phyloP scores from a whole-genome alignment of 1,139 yeast genomes.

The Debaryomycetaceae sp. region DNA sequence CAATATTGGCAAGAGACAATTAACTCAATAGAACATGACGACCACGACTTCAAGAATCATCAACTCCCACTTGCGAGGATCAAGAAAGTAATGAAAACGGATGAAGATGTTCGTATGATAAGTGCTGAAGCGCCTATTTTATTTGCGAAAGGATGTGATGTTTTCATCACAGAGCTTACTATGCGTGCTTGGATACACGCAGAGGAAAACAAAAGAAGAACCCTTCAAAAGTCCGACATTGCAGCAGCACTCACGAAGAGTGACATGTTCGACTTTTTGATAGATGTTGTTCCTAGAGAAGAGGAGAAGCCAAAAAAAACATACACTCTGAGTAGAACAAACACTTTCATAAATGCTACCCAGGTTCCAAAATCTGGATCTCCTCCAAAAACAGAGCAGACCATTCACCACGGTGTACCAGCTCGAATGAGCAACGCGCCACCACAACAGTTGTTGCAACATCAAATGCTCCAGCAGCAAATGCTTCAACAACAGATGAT shows the following conservation, averaged over 20 bases:
- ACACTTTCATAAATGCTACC: constrained; percentile 7
- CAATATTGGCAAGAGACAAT: constrained; percentile 97
- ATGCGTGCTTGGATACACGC: constrained; percentile 99
- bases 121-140: constrained; percentile 96
- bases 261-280: constrained; percentile 95
- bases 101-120: constrained; percentile 95
- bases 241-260: constrained; percentile 93
- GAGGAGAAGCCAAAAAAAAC: constrained; percentile 55
- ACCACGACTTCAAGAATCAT: constrained; percentile 89
- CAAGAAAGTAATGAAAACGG: constrained; percentile 96
- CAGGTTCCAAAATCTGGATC: constrained; percentile 5
- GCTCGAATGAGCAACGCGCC: constrained; percentile 3
- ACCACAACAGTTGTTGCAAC: constrained; percentile 13
- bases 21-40: constrained; percentile 83
- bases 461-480: constrained; percentile 13
- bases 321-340: constrained; percentile 14
- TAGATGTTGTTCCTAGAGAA: constrained; percentile 91
- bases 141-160: constrained; percentile 97
- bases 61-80: constrained; percentile 93
- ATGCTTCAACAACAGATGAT: constrained; percentile 13
- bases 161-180: constrained; percentile 91
- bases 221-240: constrained; percentile 89
- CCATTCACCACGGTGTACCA: constrained; percentile 3
- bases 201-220: constrained; percentile 90
- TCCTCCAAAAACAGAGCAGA: constrained; percentile 3